Evolutionary conservation across 1,284 basidiomycete species (phyloP).

Genomic region (Irpex lacteus): DNA sequence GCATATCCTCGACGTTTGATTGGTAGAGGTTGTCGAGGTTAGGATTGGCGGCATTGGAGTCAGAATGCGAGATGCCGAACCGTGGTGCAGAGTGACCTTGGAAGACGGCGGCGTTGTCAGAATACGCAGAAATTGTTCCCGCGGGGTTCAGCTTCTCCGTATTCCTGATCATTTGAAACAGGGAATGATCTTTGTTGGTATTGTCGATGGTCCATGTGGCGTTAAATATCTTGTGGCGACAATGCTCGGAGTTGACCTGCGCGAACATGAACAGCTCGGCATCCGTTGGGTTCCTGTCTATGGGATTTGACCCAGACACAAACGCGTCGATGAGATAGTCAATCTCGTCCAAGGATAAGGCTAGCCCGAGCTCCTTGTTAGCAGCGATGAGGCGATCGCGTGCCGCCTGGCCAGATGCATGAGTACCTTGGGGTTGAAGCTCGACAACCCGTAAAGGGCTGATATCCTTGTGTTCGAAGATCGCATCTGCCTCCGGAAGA

Average conservation of each 20-base stretch:
- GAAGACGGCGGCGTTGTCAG: constrained; percentile 97
- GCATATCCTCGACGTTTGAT: constrained; percentile 70
- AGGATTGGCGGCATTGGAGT: constrained; percentile 32
- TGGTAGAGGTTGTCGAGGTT: constrained; percentile 48
- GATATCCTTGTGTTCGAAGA: constrained; percentile 75
- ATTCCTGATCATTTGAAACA: constrained; percentile 98
- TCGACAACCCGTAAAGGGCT: constrained; percentile 73
- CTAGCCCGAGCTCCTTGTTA: constrained; percentile 87
- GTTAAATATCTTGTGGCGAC: constrained; percentile 99
- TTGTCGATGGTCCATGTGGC: constrained; percentile 93
- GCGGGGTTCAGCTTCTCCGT: constrained; percentile 80
- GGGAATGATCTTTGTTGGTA: constrained; percentile 64
- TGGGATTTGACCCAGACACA: constrained; percentile 60
- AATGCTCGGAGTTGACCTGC: constrained; percentile 99
- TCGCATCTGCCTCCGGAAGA: constrained; percentile 54
- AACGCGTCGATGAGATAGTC: constrained; percentile 92
- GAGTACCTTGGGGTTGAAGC: constrained; percentile 35
- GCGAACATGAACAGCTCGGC: constrained; percentile 99
- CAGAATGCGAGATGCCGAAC: constrained; percentile 63
- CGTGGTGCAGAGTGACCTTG: constrained; percentile 77
- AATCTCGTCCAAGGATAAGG: constrained; percentile 88
- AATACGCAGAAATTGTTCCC: constrained; percentile 94
- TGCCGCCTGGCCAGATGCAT: constrained; percentile 30
- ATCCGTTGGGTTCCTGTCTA: constrained; percentile 86
- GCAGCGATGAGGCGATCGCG: constrained; percentile 68